A percentile compares a stretch with the other conserved stretches of the same genome.
Evolutionary conservation across 2,329 filamentous ascomycete genomes (phyloP).

Genomic region (Metarhizium robertsii): DNA sequence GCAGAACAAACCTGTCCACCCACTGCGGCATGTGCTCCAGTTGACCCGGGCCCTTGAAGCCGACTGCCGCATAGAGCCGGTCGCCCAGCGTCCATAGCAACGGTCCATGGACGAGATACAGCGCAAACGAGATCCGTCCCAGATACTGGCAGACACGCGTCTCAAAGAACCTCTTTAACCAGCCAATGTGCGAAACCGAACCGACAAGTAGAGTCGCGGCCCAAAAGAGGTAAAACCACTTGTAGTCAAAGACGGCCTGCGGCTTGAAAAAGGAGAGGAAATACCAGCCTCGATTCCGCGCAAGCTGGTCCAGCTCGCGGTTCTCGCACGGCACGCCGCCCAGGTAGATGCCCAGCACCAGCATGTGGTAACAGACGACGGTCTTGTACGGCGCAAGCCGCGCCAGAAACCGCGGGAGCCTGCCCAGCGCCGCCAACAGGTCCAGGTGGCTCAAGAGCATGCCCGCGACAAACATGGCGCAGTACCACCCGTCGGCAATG

Average conservation of each 20-base stretch:
- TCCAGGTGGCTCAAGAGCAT: constrained; percentile 56
- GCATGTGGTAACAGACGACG: constrained; percentile 41
- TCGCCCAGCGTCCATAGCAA: constrained; percentile 52
- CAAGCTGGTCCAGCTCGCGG: constrained; percentile 36
- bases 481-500: constrained; percentile 55
- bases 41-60: constrained; percentile 42
- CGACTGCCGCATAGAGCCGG: constrained; percentile 51
- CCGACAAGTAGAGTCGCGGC: constrained; percentile 48
- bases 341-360: constrained; percentile 45
- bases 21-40: constrained; percentile 43
- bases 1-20: constrained; percentile 45
- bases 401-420: constrained; percentile 40
- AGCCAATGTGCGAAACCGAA: constrained; percentile 45
- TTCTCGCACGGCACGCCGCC: constrained; percentile 50
- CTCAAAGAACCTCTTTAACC: constrained; percentile 51
- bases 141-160: constrained; percentile 49
- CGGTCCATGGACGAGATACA: constrained; percentile 58
- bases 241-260: constrained; percentile 55
- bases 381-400: constrained; percentile 37
- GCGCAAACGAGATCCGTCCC: constrained; percentile 50
- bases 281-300: constrained; percentile 49
- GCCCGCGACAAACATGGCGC: constrained; percentile 49
- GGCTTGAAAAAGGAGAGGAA: constrained; percentile 53
- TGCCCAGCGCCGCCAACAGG: constrained; percentile 36
- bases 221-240: constrained; percentile 60